Conservation (phyloP, 495 filamentous ascomycete genomes). For the Corynascus novoguineensis region DNA sequence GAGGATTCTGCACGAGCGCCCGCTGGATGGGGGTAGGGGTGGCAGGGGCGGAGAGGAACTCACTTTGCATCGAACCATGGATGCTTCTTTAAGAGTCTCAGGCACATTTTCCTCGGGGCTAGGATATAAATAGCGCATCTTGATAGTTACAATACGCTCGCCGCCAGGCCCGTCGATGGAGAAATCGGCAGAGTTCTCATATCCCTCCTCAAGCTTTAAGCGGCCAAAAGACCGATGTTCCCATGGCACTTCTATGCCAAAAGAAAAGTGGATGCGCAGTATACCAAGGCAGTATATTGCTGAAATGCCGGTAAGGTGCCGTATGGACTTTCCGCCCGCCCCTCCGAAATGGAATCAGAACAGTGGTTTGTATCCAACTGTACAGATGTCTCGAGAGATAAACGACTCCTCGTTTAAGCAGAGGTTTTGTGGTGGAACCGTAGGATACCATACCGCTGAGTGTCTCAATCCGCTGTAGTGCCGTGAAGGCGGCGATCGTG, state of each 20-base stretch:
- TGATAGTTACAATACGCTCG: neutral
- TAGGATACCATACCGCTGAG: neutral
- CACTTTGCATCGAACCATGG: neutral
- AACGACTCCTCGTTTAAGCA: neutral
- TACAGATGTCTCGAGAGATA: neutral
- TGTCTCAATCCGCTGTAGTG: neutral
- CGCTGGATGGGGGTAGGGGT: neutral
- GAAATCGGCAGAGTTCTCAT: neutral
- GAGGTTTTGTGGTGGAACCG: neutral
- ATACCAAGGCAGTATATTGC: neutral
- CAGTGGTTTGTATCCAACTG: neutral
- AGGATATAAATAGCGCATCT: neutral
- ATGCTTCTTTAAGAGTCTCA: neutral
- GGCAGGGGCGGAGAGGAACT: neutral
- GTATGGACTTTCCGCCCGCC: neutral
- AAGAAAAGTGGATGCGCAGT: neutral
- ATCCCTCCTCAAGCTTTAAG: neutral
- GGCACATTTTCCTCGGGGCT: neutral
- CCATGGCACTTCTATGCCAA: neutral
- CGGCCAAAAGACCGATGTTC: neutral
- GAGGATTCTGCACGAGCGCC: neutral
- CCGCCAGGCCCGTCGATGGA: neutral
- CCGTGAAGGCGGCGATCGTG: neutral
- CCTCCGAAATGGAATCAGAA: slow-evolving; percentile 2
- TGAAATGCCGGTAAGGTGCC: neutral